Conservation (phyloP, 441 rosid species). For the Gossypium davidsonii region DNA sequence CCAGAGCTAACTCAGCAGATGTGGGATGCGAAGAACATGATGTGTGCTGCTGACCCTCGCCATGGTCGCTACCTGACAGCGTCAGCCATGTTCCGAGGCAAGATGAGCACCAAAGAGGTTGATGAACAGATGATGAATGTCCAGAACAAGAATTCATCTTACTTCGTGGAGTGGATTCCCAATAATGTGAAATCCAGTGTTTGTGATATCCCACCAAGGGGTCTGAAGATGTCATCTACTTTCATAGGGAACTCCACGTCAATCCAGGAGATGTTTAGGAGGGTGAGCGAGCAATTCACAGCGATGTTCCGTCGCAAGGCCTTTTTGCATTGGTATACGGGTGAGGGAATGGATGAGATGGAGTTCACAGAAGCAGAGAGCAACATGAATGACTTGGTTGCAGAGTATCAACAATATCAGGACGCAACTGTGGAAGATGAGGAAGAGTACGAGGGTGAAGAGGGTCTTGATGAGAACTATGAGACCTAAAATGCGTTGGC, state of each 20-base stretch:
- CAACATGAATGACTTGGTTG: conserved; percentile 74
- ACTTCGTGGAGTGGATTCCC: conserved; percentile 93
- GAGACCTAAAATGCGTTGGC: conserved; percentile 21
- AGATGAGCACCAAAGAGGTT: conserved; percentile 93
- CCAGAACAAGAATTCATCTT: conserved; percentile 89
- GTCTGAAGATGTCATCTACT: conserved; percentile 63
- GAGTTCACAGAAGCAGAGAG: conserved; percentile 79
- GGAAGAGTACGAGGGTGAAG: conserved; percentile 39
- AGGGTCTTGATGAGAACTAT: conserved; percentile 28
- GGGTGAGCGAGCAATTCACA: conserved; percentile 75
- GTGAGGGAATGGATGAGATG: conserved; percentile 80
- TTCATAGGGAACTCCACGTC: conserved; percentile 73
- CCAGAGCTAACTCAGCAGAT: conserved; percentile 72
- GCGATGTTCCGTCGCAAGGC: conserved; percentile 81
- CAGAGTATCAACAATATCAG: conserved; percentile 74
- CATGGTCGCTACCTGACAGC: conserved; percentile 92
- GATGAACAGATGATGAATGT: conserved; percentile 86
- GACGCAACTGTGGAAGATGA: conserved; percentile 69
- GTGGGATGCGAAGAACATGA: conserved; percentile 28
- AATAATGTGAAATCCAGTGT: conserved; percentile 87
- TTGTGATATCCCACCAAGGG: conserved; percentile 75
- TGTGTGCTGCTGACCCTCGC: conserved; percentile 56
- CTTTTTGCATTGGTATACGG: conserved; percentile 73
- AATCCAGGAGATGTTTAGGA: conserved; percentile 75
- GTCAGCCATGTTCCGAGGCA: conserved; percentile 88